Evolutionary conservation across 176 grass and related monocot genomes (phyloP).

Genomic region (Oryza australiensis): DNA sequence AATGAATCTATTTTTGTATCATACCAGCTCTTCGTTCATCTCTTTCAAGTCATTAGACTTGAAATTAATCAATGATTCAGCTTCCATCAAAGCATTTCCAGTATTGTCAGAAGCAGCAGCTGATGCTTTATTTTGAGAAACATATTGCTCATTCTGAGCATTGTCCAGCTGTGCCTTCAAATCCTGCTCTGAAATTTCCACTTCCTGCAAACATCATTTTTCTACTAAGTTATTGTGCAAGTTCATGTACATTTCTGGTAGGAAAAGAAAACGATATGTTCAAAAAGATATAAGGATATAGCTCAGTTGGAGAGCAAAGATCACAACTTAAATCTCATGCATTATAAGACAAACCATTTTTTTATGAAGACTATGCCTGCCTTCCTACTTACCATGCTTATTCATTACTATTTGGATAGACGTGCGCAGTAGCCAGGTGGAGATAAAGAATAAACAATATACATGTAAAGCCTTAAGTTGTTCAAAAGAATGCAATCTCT

Average conservation of each 20-base stretch:
- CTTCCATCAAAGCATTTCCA: constrained; percentile 51
- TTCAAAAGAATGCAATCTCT: background rate
- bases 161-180: constrained; percentile 69
- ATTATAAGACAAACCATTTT: background rate
- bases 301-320: background rate
- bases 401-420: background rate
- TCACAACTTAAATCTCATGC: background rate
- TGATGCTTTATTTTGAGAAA: constrained; percentile 49
- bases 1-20: constrained; percentile 11
- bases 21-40: constrained; percentile 74
- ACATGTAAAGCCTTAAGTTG: background rate
- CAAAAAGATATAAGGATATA: background rate
- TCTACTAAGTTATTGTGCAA: background rate
- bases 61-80: constrained; percentile 50
- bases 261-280: background rate
- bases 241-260: background rate
- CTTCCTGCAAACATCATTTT: constrained; percentile 50
- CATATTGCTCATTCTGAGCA: constrained; percentile 50
- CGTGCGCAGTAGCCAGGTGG: background rate
- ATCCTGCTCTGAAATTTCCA: constrained; percentile 53
- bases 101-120: constrained; percentile 39
- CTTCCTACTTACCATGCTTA: background rate
- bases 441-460: background rate
- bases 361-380: background rate
- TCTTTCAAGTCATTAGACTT: constrained; percentile 76